Conservation (phyloP, 2,329 filamentous ascomycete genomes). For the Blastomyces gilchristii region DNA sequence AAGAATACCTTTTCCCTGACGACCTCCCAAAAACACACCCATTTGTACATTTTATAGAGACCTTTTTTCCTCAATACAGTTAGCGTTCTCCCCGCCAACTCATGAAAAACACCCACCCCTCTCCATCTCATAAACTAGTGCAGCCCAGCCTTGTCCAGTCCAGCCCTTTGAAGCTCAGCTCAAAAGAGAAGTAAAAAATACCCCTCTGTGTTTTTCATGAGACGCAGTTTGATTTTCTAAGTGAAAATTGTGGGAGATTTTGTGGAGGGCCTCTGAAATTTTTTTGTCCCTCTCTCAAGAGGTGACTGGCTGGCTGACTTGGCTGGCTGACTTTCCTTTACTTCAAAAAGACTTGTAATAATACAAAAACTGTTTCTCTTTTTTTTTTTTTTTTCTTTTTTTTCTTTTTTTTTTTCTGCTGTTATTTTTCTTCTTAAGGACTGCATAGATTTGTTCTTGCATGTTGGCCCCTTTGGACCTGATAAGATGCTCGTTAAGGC, state of each 20-base stretch:
- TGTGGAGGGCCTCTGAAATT: not conserved
- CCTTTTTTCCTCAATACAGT: not conserved
- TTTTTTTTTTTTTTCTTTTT: no score
- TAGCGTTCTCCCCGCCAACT: not conserved
- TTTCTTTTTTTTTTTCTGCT: not conserved
- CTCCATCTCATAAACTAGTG: not conserved
- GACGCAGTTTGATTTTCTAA: not conserved
- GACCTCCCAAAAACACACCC: not conserved
- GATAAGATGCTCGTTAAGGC: no score
- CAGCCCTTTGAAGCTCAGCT: not conserved
- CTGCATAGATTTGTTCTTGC: not conserved
- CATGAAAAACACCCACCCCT: not conserved
- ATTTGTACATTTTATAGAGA: constrained; percentile 4
- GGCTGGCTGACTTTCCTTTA: not conserved
- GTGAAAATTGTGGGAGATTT: not conserved
- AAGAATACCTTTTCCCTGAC: constrained; percentile 5
- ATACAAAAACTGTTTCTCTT: not conserved
- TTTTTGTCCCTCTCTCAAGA: not conserved
- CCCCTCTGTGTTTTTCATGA: not conserved
- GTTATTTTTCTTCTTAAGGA: not conserved
- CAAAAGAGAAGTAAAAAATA: not conserved
- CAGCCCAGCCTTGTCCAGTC: not conserved
- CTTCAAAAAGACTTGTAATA: not conserved
- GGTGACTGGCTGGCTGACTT: not conserved
- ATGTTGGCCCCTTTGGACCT: not conserved